Conservation (phyloP, 306 rosid species). For the Pyrus pyrifolia region DNA sequence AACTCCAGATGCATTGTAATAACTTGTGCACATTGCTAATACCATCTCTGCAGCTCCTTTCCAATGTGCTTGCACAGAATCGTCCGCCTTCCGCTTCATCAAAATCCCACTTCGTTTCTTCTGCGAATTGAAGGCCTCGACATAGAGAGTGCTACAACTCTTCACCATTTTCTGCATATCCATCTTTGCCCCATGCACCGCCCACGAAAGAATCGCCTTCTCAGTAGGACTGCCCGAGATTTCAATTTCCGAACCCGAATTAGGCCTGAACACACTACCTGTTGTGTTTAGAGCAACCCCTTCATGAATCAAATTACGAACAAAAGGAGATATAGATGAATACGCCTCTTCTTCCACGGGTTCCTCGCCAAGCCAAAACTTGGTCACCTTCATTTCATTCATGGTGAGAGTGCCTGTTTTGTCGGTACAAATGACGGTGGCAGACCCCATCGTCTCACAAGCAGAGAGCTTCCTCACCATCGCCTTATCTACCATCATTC, state of each 20-base stretch:
- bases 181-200: no score
- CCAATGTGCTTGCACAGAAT: no score
- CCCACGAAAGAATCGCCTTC: slow-evolving; percentile 26
- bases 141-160: no score
- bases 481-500: slow-evolving; percentile 27
- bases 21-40: slow-evolving; percentile 23
- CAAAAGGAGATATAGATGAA: background rate
- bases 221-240: slow-evolving; percentile 41
- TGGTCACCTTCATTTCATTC: slow-evolving; percentile 37
- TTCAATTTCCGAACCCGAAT: slow-evolving; percentile 6
- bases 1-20: slow-evolving; percentile 22
- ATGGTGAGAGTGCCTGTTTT: slow-evolving; percentile 38
- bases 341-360: background rate
- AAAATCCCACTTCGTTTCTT: no score
- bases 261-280: slow-evolving; percentile 30
- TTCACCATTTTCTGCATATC: no score
- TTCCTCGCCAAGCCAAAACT: slow-evolving; percentile 30
- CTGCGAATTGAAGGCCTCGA: no score
- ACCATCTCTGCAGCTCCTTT: no score
- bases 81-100: no score
- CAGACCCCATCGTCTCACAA: slow-evolving; percentile 39
- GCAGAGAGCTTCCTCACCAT: slow-evolving; percentile 42
- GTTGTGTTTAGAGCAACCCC: slow-evolving; percentile 39
- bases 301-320: slow-evolving; percentile 19
- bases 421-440: slow-evolving; percentile 36